Evolutionary conservation across 305 asterid species (phyloP).

Genomic region (Fraxinus platypoda): DNA sequence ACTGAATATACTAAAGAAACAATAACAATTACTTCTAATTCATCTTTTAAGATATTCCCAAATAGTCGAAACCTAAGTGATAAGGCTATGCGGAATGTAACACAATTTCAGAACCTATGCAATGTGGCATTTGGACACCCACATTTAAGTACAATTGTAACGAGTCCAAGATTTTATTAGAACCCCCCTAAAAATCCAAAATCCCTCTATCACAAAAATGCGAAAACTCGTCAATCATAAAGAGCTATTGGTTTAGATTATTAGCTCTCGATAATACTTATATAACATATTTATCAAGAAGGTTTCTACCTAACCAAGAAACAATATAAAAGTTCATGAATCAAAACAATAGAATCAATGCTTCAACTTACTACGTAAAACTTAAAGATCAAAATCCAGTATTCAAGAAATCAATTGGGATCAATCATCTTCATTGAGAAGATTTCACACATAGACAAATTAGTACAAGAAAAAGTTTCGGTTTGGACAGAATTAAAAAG

Average conservation of each 20-base stretch:
- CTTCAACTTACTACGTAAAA: neutral
- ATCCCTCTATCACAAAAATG: neutral
- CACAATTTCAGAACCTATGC: neutral
- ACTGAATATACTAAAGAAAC: neutral
- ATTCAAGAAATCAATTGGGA: neutral
- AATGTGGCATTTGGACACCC: conserved; percentile 1
- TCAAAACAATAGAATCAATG: neutral
- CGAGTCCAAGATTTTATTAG: neutral
- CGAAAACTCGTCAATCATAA: neutral
- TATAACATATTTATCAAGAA: neutral
- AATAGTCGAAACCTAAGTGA: neutral
- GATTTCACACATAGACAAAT: neutral
- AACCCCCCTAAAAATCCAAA: neutral
- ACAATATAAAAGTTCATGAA: neutral
- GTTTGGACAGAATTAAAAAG: neutral
- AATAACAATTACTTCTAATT: neutral
- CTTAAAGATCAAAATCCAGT: neutral
- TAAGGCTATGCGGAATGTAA: neutral
- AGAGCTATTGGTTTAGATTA: neutral
- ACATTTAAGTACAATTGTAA: neutral
- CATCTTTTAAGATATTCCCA: neutral
- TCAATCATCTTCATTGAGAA: neutral
- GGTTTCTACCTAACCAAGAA: conserved; percentile 16
- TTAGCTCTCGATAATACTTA: neutral
- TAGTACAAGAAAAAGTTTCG: neutral